These are phyloP conservation scores for Deuterostichococcus epilithicus DNA, from an alignment of 139 green algal species.

Conservation along the genomic window DNA sequence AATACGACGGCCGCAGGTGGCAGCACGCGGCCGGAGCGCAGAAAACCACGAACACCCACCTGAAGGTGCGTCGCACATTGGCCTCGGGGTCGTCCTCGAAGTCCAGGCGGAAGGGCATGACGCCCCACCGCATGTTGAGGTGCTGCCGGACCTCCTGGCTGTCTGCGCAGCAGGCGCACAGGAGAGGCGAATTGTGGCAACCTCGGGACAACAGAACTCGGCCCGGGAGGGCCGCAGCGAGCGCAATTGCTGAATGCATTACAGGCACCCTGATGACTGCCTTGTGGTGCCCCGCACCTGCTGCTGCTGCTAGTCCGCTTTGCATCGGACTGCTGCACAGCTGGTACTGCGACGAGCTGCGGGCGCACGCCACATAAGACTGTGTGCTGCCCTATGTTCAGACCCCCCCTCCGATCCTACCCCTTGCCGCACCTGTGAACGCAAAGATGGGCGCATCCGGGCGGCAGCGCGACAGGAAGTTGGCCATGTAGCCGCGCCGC, in stretches of 20 bases:
- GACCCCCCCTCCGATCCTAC: neutral
- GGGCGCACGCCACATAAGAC: too few species aligned
- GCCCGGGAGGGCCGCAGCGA: too few species aligned
- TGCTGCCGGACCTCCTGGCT: conserved; percentile 49
- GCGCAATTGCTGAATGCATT: too few species aligned
- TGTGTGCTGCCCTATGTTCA: too few species aligned
- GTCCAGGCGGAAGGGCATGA: conserved; percentile 66
- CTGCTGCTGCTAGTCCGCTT: too few species aligned
- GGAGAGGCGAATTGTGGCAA: neutral
- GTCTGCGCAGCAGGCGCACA: conserved; percentile 23
- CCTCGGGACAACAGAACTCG: too few species aligned
- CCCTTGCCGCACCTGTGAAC: conserved; percentile 58
- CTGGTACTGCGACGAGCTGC: too few species aligned
- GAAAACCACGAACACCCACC: conserved; percentile 1
- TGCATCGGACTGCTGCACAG: too few species aligned
- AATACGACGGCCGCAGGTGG: too few species aligned
- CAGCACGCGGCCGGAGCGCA: neutral
- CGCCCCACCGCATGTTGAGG: conserved; percentile 75
- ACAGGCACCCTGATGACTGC: too few species aligned
- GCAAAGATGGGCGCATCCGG: conserved; percentile 83
- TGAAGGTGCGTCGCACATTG: conserved; percentile 50
- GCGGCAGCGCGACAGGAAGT: conserved; percentile 67
- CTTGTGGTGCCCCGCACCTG: too few species aligned
- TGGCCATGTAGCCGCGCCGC: conserved; percentile 66
- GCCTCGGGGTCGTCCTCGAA: conserved; percentile 54